Evolutionary conservation across 2,329 filamentous ascomycete species (phyloP).

Genomic region (Talaromyces sp.): DNA sequence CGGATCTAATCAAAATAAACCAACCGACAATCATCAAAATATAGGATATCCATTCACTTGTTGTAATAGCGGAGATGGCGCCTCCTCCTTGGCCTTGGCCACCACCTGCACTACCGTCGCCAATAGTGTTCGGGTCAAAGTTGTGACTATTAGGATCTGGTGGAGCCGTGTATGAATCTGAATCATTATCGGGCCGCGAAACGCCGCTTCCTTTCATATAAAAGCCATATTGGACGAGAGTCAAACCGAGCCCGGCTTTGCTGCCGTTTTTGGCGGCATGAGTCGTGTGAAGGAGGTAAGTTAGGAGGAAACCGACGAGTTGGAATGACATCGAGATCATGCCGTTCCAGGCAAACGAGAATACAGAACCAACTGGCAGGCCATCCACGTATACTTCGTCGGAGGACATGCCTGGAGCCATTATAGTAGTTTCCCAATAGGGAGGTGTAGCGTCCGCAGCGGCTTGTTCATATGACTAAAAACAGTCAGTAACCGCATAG

Average conservation of each 20-base stretch:
- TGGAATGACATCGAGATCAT: slow-evolving; percentile 99
- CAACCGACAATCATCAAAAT: slow-evolving; percentile 94
- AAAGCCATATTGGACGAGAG: slow-evolving; percentile 94
- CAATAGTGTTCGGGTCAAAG: slow-evolving; percentile 73
- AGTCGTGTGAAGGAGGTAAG: slow-evolving; percentile 95
- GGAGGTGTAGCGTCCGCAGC: slow-evolving; percentile 93
- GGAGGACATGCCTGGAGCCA: slow-evolving; percentile 84
- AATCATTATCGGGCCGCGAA: slow-evolving; percentile 39
- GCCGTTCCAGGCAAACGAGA: slow-evolving; percentile 73
- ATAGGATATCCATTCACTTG: slow-evolving; percentile 87
- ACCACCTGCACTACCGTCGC: slow-evolving; percentile 39
- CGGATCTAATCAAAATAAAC: slow-evolving; percentile 94
- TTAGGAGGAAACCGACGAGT: slow-evolving; percentile 93
- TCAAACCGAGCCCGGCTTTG: slow-evolving; percentile 88
- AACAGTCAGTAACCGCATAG: slow-evolving; percentile 36
- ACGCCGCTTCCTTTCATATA: slow-evolving; percentile 73
- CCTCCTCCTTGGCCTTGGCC: slow-evolving; percentile 31
- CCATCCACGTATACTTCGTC: slow-evolving; percentile 98
- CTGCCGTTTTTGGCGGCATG: slow-evolving; percentile 98
- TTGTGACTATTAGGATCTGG: slow-evolving; percentile 86
- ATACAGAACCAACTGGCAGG: slow-evolving; percentile 83
- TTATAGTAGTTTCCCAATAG: slow-evolving; percentile 98
- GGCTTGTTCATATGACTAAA: slow-evolving; percentile 93
- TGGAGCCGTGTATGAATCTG: slow-evolving; percentile 58
- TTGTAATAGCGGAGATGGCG: slow-evolving; percentile 60